phyloP scores from a whole-genome alignment of 129 eudicot genomes.

The Arctium minus region DNA sequence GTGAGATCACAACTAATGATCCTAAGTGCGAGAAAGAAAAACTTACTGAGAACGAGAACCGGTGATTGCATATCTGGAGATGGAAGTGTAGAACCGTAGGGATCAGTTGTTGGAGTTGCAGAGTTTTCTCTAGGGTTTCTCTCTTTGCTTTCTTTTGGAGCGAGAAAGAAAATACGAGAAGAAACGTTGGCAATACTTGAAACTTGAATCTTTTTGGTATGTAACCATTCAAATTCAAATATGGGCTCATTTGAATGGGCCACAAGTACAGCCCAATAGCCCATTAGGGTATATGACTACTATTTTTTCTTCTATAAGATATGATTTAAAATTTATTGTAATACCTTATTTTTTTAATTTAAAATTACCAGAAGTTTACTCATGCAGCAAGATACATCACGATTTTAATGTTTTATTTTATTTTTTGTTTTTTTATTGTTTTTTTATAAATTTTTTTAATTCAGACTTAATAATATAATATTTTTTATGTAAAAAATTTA shows the following conservation, averaged over 20 bases:
- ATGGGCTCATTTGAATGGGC: not conserved
- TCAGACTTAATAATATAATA: too few species aligned
- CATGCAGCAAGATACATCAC: too few species aligned
- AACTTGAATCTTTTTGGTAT: not conserved
- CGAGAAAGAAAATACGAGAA: slow-evolving; percentile 11
- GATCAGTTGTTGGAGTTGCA: slow-evolving; percentile 23
- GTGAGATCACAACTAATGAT: slow-evolving; percentile 19
- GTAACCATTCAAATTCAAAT: not conserved
- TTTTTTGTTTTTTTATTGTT: too few species aligned
- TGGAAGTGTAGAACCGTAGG: not conserved
- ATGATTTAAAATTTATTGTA: too few species aligned
- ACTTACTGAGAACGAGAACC: slow-evolving; percentile 76
- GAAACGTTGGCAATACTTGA: slow-evolving; percentile 4
- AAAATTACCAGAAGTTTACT: too few species aligned
- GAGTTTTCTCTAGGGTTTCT: slow-evolving; percentile 30
- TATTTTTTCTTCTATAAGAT: too few species aligned
- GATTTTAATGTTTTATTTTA: too few species aligned
- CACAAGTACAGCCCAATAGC: not conserved
- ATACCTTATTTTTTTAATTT: too few species aligned
- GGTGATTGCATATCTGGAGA: slow-evolving; percentile 56
- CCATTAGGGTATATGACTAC: not conserved
- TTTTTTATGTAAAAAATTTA: too few species aligned
- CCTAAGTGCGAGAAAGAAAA: not conserved
- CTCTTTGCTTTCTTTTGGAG: slow-evolving; percentile 1
- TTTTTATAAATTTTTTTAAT: too few species aligned